phyloP scores from a whole-genome alignment of 2,329 filamentous ascomycete genomes.

The Trichoderma breve region DNA sequence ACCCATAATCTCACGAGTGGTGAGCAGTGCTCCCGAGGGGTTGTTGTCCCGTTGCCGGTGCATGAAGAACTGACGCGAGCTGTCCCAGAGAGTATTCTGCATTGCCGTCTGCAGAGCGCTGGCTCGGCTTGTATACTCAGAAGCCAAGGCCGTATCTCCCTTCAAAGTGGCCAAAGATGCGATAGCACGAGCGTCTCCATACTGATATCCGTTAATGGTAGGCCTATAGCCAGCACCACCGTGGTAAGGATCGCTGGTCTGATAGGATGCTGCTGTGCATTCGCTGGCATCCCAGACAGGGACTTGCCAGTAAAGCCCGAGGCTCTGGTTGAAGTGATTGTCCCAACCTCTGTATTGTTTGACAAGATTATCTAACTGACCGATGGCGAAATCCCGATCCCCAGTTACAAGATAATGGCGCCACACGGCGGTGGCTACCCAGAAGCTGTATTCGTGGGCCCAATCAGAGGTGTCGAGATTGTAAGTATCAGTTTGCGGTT shows the following conservation, averaged over 20 bases:
- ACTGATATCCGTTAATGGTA: slow-evolving; percentile 1
- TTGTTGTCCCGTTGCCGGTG: not conserved
- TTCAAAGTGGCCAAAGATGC: not conserved
- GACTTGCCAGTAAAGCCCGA: not conserved
- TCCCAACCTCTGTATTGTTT: not conserved
- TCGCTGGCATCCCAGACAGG: not conserved
- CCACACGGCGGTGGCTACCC: not conserved
- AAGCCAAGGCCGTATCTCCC: not conserved
- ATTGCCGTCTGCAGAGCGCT: not conserved
- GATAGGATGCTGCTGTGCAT: not conserved
- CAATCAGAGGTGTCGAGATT: not conserved
- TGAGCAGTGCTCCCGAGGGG: not conserved
- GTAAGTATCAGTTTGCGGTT: not conserved
- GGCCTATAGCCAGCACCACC: not conserved
- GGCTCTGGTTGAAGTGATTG: not conserved
- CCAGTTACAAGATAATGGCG: slow-evolving; percentile 3
- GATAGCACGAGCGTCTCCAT: not conserved
- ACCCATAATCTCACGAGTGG: not conserved
- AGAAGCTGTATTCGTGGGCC: slow-evolving; percentile 2
- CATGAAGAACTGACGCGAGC: not conserved
- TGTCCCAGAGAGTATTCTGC: not conserved
- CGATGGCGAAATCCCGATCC: not conserved
- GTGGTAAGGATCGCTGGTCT: not conserved
- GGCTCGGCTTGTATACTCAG: not conserved
- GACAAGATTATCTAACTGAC: not conserved